A percentile compares a stretch with the other conserved stretches of the same genome.
These are phyloP conservation scores for Termitomyces sp. DNA, from an alignment of 768 basidiomycete species.

Conservation along the genomic window DNA sequence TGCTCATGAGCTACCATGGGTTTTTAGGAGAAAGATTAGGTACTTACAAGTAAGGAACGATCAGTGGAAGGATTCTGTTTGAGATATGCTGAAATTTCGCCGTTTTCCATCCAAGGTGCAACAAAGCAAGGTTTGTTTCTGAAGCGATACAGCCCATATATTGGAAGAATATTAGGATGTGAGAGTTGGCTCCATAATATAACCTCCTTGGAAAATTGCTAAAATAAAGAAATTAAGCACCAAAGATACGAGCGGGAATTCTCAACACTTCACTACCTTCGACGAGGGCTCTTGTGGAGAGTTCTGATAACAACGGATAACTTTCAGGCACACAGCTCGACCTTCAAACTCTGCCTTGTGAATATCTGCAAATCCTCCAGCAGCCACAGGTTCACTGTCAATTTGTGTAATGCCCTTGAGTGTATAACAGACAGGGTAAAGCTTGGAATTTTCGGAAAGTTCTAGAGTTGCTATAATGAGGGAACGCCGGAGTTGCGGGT, in stretches of 20 bases:
- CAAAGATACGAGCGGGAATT: background rate
- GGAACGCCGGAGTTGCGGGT: background rate
- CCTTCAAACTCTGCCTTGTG: background rate
- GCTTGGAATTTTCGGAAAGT: background rate
- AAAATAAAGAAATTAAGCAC: background rate
- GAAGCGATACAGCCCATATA: too few species aligned
- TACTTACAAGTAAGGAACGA: background rate
- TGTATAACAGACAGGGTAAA: background rate
- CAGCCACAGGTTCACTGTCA: background rate
- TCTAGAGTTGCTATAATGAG: background rate
- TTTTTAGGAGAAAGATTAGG: too few species aligned
- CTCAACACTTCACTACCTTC: background rate
- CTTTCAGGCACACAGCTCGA: constrained; percentile 1
- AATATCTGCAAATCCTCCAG: background rate
- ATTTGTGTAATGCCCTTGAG: too few species aligned
- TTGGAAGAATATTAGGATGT: background rate
- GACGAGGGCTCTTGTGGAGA: background rate
- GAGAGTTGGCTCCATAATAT: background rate
- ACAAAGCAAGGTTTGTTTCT: background rate
- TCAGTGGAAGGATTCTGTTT: background rate
- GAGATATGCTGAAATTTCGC: background rate
- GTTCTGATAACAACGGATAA: background rate
- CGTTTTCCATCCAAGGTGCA: constrained; percentile 3
- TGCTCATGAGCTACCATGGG: background rate
- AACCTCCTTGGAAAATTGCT: background rate